phyloP scores from a whole-genome alignment of 495 filamentous ascomycete species.

The Penicillium maclennaniae region DNA sequence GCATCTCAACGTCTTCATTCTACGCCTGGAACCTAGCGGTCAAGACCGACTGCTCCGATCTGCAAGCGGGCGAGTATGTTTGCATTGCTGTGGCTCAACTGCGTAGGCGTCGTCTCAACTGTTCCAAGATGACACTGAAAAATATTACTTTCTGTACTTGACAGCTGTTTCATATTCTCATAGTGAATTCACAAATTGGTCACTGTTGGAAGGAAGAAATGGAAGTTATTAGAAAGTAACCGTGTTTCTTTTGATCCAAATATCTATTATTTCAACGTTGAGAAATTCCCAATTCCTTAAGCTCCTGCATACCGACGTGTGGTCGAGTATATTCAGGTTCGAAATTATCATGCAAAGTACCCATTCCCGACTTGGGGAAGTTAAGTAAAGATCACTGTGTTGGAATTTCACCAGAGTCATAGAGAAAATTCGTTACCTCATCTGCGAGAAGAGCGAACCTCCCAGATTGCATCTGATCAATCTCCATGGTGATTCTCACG shows the following conservation, averaged over 20 bases:
- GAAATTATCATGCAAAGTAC: conserved; percentile 9
- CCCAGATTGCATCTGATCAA: conserved; percentile 7
- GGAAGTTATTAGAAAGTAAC: too few species aligned
- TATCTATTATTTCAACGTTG: not conserved
- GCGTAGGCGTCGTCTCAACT: too few species aligned
- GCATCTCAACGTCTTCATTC: too few species aligned
- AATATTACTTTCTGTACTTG: too few species aligned
- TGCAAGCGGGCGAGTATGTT: conserved; percentile 4
- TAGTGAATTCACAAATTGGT: too few species aligned
- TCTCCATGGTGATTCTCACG: conserved; percentile 11
- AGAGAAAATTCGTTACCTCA: conserved; percentile 14
- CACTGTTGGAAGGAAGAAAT: too few species aligned
- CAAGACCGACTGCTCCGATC: too few species aligned
- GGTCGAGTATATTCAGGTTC: conserved; percentile 15
- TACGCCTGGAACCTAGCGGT: conserved; percentile 8
- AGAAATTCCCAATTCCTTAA: conserved; percentile 4
- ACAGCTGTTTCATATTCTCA: not conserved
- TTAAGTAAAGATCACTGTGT: not conserved
- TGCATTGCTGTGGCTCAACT: conserved; percentile 2
- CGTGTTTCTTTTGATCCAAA: too few species aligned
- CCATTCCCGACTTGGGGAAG: conserved; percentile 8
- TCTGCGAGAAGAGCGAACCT: conserved; percentile 7
- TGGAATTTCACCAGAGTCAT: conserved; percentile 14
- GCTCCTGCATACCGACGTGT: conserved; percentile 1
- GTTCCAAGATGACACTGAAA: too few species aligned